Base-by-base conservation (phyloP, 768 basidiomycete genomes). In the Mycena vulgaris region DNA sequence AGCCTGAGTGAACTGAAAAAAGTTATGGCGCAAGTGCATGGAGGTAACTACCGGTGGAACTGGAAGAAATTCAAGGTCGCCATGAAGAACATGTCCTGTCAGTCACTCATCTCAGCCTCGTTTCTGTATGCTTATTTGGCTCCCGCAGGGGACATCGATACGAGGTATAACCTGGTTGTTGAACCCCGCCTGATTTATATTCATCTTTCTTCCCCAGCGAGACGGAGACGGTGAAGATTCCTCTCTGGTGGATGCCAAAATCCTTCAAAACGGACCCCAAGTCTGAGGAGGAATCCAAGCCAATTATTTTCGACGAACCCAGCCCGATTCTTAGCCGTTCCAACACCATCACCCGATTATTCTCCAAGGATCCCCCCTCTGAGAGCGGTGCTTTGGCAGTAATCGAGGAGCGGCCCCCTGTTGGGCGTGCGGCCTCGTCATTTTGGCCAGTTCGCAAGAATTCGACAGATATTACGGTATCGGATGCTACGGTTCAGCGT, bases 21-120 rank as follows among this genome's bases (percentile, higher is more conserved):
- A 49, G 92, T 95, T 66, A 88, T 95, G 83, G 83, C 86, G 45
- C 89, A 92, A 76, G 87, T 95, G 71, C 88, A 94, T 69, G 93
- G 92, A 14, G 92, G 92, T 17, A 90, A 89, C 74, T 94, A 94
- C 76, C 84, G 89, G 57, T 95, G 93, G 93, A 91, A 87, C 70
- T 95, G 93, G 93, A 93, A 93, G 82, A 92, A 89, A 74, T 95
- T 92, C 82, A 90, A 87, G 80, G 84, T 92, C 61, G 93, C 93
- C 5, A 90, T 95, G 89, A 82, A 85, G 67, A 94, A 89, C 78
- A 92, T 95, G 92, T 92, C 93, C 51, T 94, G 93, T 94, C 75
- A 78, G 93, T 86, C 40, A 42, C 42, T 66, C 35, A n/a, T 35
- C 9, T 14, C 51, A 48, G 10, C 7, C 3, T 65, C 55, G 35